Conservation (phyloP, 257 asterid genomes). For the Solanum tarijense region DNA sequence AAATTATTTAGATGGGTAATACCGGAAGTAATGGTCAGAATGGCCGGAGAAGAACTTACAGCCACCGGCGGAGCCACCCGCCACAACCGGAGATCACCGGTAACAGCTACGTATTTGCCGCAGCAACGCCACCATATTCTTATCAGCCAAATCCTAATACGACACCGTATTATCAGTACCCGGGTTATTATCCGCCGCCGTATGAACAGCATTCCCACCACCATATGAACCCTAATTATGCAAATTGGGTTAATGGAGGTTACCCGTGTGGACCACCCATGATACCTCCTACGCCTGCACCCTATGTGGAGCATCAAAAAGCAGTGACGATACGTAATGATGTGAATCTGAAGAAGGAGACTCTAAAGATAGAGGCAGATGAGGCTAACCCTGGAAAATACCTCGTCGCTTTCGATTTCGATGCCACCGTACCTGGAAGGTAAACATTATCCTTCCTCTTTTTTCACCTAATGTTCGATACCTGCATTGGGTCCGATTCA, state of each 20-base stretch:
- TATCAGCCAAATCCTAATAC: slow-evolving; percentile 49
- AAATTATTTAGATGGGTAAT: slow-evolving; percentile 52
- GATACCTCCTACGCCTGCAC: slow-evolving; percentile 23
- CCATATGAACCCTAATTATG: slow-evolving; percentile 25
- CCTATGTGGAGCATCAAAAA: slow-evolving; percentile 94
- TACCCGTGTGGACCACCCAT: slow-evolving; percentile 19
- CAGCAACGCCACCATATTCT: slow-evolving; percentile 86
- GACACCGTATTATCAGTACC: slow-evolving; percentile 76
- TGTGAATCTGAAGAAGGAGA: slow-evolving; percentile 87
- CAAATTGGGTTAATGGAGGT: slow-evolving; percentile 60
- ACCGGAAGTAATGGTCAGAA: slow-evolving; percentile 37
- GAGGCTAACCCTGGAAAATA: slow-evolving; percentile 68
- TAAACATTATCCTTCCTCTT: slow-evolving; percentile 10
- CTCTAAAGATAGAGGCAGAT: slow-evolving; percentile 65
- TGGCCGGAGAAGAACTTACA: slow-evolving; percentile 43
- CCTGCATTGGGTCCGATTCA: background rate
- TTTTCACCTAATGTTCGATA: slow-evolving; percentile 38
- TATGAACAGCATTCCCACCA: background rate
- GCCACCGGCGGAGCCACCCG: slow-evolving; percentile 11
- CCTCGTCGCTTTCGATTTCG: slow-evolving; percentile 83
- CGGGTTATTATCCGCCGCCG: slow-evolving; percentile 80
- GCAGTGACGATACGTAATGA: slow-evolving; percentile 92
- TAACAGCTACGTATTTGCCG: slow-evolving; percentile 63
- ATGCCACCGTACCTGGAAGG: slow-evolving; percentile 92
- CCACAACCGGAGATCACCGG: slow-evolving; percentile 57